Conservation (phyloP, 148 eudicot genomes). For the Heliosperma pusillum region DNA sequence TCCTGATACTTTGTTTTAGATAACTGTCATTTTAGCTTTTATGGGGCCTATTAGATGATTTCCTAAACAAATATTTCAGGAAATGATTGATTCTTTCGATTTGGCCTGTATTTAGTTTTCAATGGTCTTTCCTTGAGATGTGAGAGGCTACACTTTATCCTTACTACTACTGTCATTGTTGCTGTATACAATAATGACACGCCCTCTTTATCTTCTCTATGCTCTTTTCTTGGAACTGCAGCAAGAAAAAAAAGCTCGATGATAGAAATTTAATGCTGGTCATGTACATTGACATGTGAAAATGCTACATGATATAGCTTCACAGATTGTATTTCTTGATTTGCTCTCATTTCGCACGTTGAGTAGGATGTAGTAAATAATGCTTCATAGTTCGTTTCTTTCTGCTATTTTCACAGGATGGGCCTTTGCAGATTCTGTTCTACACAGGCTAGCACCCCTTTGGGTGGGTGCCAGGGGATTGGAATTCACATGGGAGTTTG, state of each 20-base stretch:
- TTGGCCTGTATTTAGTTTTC: neutral
- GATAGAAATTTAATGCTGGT: neutral
- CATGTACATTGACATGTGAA: neutral
- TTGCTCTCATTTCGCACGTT: neutral
- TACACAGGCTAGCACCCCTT: slow-evolving; percentile 92
- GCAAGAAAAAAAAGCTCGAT: neutral
- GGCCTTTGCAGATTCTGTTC: slow-evolving; percentile 97
- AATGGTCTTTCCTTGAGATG: neutral
- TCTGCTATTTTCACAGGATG: slow-evolving; percentile 59
- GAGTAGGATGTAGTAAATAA: neutral
- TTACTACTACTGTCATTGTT: neutral
- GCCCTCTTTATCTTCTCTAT: neutral
- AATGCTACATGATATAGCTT: neutral
- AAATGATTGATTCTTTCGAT: neutral
- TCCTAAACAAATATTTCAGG: neutral
- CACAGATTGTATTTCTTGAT: neutral
- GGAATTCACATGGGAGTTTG: slow-evolving; percentile 92
- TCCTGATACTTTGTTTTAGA: neutral
- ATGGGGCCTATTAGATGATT: neutral
- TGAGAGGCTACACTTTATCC: neutral
- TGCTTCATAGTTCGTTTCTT: neutral
- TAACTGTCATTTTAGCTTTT: neutral
- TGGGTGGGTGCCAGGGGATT: slow-evolving; percentile 98
- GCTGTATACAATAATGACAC: neutral
- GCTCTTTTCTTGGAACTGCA: neutral